Evolutionary conservation across 495 filamentous ascomycete species (phyloP).

Genomic region (Neurospora tetraspora): DNA sequence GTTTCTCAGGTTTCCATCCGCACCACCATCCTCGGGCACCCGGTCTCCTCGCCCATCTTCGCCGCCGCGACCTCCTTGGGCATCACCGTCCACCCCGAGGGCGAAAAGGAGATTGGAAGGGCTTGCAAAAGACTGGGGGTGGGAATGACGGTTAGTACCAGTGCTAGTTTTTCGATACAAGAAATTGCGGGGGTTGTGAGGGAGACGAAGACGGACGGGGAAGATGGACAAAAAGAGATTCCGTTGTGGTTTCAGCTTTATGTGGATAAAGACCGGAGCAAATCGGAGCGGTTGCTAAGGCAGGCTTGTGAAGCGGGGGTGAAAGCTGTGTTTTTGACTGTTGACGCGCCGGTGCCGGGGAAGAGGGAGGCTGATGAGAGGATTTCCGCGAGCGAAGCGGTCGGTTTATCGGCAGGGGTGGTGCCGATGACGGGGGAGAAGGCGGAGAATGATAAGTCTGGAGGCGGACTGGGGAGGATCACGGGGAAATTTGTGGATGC

Average conservation of each 20-base stretch:
- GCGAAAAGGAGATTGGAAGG: slow-evolving; percentile 59
- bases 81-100: slow-evolving; percentile 57
- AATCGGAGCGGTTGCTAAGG: slow-evolving; percentile 54
- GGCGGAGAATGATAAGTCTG: slow-evolving; percentile 55
- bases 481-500: slow-evolving; percentile 68
- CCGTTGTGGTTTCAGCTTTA: slow-evolving; percentile 75
- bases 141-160: slow-evolving; percentile 56
- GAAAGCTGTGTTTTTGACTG: slow-evolving; percentile 56
- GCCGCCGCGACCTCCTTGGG: slow-evolving; percentile 67
- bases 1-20: slow-evolving; percentile 45
- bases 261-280: slow-evolving; percentile 60
- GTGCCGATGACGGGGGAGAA: slow-evolving; percentile 50
- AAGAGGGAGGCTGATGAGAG: slow-evolving; percentile 55
- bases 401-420: slow-evolving; percentile 13
- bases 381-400: slow-evolving; percentile 41
- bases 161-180: slow-evolving; percentile 54
- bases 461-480: slow-evolving; percentile 58
- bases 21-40: slow-evolving; percentile 53
- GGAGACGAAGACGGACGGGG: neutral
- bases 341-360: slow-evolving; percentile 54
- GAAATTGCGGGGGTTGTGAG: slow-evolving; percentile 47
- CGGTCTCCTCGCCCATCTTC: slow-evolving; percentile 54
- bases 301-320: slow-evolving; percentile 48
- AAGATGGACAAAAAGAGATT: neutral
- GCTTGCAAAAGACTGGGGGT: slow-evolving; percentile 43